These are phyloP conservation scores for Lactarius pseudohatsudake DNA, from an alignment of 768 basidiomycete species.

Conservation along the genomic window DNA sequence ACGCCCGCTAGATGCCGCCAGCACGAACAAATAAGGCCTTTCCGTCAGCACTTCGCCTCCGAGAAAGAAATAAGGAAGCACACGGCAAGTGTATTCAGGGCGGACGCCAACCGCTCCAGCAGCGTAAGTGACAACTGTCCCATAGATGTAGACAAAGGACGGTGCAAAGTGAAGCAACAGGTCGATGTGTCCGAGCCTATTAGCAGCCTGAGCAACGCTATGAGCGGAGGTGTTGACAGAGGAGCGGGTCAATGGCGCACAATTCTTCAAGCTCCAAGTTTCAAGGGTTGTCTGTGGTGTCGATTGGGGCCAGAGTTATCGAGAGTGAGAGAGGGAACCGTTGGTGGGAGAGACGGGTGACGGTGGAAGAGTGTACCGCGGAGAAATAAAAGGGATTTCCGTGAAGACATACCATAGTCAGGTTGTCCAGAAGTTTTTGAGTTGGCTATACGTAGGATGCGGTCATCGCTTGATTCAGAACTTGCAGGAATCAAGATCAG, in stretches of 20 bases:
- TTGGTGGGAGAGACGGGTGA: neutral
- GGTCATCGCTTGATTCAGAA: too few species aligned
- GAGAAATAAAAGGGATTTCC: neutral
- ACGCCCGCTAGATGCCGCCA: slow-evolving; percentile 18
- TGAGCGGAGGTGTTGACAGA: neutral
- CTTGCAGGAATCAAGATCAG: neutral
- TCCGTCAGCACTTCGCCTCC: neutral
- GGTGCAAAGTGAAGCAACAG: neutral
- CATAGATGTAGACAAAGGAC: neutral
- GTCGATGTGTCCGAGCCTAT: neutral
- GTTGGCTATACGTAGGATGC: neutral
- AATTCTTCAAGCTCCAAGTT: neutral
- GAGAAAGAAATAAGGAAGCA: neutral
- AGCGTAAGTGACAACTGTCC: neutral
- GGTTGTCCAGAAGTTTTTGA: neutral
- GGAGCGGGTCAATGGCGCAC: too few species aligned
- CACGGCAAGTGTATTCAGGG: neutral
- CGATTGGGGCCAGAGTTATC: neutral
- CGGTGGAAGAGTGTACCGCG: neutral
- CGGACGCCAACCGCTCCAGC: neutral
- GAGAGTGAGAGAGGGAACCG: neutral
- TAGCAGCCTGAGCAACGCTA: neutral
- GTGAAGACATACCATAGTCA: neutral
- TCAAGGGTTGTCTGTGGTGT: too few species aligned
- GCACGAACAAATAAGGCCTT: neutral